Conservation (phyloP, 257 asterid species). For the Ajuga chamaepitys region DNA sequence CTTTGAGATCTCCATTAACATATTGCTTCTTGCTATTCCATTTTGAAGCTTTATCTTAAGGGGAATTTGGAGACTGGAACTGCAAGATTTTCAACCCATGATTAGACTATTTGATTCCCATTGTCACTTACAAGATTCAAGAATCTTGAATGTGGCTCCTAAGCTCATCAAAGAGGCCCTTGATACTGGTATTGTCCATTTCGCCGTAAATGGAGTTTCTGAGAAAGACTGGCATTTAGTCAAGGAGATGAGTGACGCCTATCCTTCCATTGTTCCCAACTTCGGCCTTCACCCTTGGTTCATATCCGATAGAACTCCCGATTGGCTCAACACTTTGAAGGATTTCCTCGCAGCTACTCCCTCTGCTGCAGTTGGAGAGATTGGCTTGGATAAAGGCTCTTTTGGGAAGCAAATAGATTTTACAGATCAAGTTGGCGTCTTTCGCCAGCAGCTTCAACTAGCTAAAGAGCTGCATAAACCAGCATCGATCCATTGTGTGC, state of each 20-base stretch:
- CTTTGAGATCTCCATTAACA: background rate
- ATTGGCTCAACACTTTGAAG: conserved; percentile 62
- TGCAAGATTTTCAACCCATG: conserved; percentile 18
- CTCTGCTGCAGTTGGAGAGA: conserved; percentile 91
- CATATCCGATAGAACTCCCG: conserved; percentile 56
- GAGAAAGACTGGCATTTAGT: conserved; percentile 93
- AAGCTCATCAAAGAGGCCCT: conserved; percentile 49
- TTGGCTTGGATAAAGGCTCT: conserved; percentile 92
- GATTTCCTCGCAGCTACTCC: conserved; percentile 54
- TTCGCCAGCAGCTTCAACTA: conserved; percentile 70
- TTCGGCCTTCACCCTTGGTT: conserved; percentile 92
- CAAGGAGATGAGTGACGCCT: conserved; percentile 57
- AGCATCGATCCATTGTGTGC: conserved; percentile 89
- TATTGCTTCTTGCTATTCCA: no score
- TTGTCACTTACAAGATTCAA: conserved; percentile 91
- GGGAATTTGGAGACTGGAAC: background rate
- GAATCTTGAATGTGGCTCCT: conserved; percentile 45
- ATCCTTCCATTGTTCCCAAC: conserved; percentile 72
- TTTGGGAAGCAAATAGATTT: conserved; percentile 61
- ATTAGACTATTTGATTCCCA: conserved; percentile 83
- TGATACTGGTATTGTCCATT: conserved; percentile 65
- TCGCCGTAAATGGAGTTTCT: conserved; percentile 81
- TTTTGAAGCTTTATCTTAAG: background rate
- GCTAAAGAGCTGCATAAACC: conserved; percentile 78
- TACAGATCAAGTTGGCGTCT: conserved; percentile 61